Evolutionary conservation across 2,329 filamentous ascomycete genomes (phyloP), one percentile per base, ranked within the genome.

Genomic region (Venturia carpophila): DNA sequence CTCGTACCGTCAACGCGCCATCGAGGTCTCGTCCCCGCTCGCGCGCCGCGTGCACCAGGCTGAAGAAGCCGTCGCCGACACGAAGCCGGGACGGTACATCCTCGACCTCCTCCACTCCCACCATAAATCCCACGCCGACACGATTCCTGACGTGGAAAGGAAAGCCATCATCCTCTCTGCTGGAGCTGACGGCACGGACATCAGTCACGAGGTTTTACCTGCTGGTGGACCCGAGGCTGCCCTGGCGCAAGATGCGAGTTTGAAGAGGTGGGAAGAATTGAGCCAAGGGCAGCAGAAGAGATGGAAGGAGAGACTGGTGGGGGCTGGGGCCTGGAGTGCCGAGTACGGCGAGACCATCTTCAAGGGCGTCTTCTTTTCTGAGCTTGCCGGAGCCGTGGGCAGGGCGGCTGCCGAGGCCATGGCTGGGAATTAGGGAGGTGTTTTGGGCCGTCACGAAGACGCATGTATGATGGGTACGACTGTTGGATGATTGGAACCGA

Each of bases 321-420:
- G 87, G 64, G 87, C 89, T 0, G 91, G 91, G 0, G 84, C 91
- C 68, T 95, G 90, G 91, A 84, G 84, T n/a, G 86, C 87, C 72
- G 81, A 84, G 45, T 89, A 93, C 80, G 89, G 90, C 2, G 90
- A 93, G 78, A 82, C 80, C 11, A 84, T 94, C 39, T 83, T 95
- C 69, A 86, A 87, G 75, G 89, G 90, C 2, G 83, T 95, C 41
- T 78, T 95, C 68, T 95, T 95, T 76, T 84, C 86, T 24, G 84
- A 91, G 75, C 79, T 90, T 68, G 88, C 83, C 1, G 87, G 84
- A 1, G 77, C 81, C 63, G 84, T 89, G 19, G 83, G 85, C 69
- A 67, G 77, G 72, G 67, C 74, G 70, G 69, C 70, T 71, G 67
- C 74, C 69, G 66, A 73, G 73, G 68, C 73, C 68, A 73, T 75